Conservation (phyloP, 768 basidiomycete species). For the Clavaria fumosa region DNA sequence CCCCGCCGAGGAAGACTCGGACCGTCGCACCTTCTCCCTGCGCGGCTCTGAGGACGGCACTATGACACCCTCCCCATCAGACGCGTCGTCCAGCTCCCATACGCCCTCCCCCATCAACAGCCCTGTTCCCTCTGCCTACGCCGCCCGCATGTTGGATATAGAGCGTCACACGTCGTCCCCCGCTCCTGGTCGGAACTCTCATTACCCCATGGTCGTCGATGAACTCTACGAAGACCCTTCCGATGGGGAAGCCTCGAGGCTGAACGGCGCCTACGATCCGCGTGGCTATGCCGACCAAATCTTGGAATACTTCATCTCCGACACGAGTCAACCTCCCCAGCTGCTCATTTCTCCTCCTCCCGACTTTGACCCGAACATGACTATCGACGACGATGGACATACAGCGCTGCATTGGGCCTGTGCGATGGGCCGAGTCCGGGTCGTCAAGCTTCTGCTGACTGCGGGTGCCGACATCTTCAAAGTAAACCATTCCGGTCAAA, state of each 20-base stretch:
- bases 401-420: slow-evolving; percentile 97
- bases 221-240: slow-evolving; percentile 30
- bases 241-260: slow-evolving; percentile 25
- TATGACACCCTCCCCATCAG: slow-evolving; percentile 81
- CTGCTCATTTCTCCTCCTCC: slow-evolving; percentile 76
- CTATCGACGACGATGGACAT: slow-evolving; percentile 96
- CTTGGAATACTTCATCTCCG: slow-evolving; percentile 96
- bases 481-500: slow-evolving; percentile 93
- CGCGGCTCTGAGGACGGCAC: slow-evolving; percentile 77
- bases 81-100: slow-evolving; percentile 74
- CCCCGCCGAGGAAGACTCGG: slow-evolving; percentile 40
- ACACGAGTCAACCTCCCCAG: slow-evolving; percentile 80
- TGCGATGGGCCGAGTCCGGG: slow-evolving; percentile 94
- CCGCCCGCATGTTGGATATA: slow-evolving; percentile 25
- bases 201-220: slow-evolving; percentile 30
- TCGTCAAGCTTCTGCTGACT: slow-evolving; percentile 85
- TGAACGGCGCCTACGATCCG: slow-evolving; percentile 36
- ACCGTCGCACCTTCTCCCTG: slow-evolving; percentile 46
- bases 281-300: slow-evolving; percentile 89
- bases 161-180: slow-evolving; percentile 24
- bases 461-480: slow-evolving; percentile 95
- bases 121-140: slow-evolving; percentile 29
- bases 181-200: slow-evolving; percentile 26
- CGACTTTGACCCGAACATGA: slow-evolving; percentile 91
- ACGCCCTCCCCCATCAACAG: slow-evolving; percentile 81